Evolutionary conservation across 192 early-diverging fungal genomes (phyloP), one percentile per base, ranked within the genome.

Genomic region (Spinellus fusiger): DNA sequence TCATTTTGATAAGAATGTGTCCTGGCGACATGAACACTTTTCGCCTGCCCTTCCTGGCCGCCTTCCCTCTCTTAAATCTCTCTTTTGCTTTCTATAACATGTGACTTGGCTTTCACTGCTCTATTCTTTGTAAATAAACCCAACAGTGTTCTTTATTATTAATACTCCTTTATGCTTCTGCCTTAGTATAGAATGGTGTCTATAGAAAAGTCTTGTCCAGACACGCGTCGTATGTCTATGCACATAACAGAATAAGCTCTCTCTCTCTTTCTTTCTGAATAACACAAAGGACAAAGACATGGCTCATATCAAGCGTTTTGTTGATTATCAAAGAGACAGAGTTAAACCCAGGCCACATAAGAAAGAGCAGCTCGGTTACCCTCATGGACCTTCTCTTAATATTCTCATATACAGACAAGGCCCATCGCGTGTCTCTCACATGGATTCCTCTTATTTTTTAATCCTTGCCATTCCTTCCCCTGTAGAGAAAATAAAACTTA

Each of bases 271-370:
- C n/a, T n/a, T n/a, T n/a, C n/a, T n/a, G n/a, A n/a, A n/a, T n/a
- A n/a, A n/a, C n/a, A 44, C 18, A 3, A 6, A n/a, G 40, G 13
- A 44, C 18, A 32, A 9, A 56, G 16, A 18, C 6, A 6, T 25
- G 34, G 25, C 33, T 60, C 58, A 60, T 60, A 60, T 60, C 58
- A 60, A 60, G 58, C 58, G 58, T 60, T 60, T 60, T 60, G 44
- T 31, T 54, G 16, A 29, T 23, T 53, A 29, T 3, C 22, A 29
- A 26, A 53, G 10, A 25, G 4, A 29, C 6, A 53, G 22, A 29
- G 28, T 10, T 27, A 25, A 28, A 53, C n/a, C n/a, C n/a, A n/a
- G n/a, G n/a, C n/a, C n/a, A n/a, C n/a, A 53, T 5, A 53, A 29
- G 10, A 53, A 12, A 53, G 28, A 31, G 8, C 3, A 12, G 5